Evolutionary conservation across 2,329 filamentous ascomycete species (phyloP), one percentile per base, ranked within the genome.

Genomic region (Hypoxylon sp.): DNA sequence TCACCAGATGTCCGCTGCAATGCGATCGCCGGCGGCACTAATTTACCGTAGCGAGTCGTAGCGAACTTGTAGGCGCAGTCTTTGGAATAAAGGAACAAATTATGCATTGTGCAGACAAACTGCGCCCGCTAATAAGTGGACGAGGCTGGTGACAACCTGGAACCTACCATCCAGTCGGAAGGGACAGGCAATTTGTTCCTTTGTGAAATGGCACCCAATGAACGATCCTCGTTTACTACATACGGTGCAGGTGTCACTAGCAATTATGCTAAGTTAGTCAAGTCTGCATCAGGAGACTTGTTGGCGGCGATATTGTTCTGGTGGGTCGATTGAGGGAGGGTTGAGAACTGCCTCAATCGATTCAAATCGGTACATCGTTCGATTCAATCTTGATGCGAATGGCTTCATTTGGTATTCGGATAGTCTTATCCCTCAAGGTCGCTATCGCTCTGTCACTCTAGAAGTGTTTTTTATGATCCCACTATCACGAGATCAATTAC

Each of bases 1-100:
- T 64, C 62, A 69, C 66, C 63, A 71, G 69, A 69, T 69, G 66
- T 71, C 65, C 66, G 59, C 66, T 64, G 53, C 66, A 66, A 64
- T 69, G 66, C 62, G 68, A 71, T 71, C 68, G 68, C 56, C 65
- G 66, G 59, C 58, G 63, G 58, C 49, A 54, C 64, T 65, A 70
- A 70, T 70, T 68, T 68, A 64, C 68, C 64, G 61, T 67, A 61
- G 64, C 67, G 58, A 63, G 37, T 58, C 33, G 55, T 25, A 27
- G 5, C 25, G 25, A 27, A 27, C 3, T 27, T 27, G 25, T 27
- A 53, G 35, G 5, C 25, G 44, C 46, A 59, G 51, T 25, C 42
- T 56, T 51, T 64, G 56, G 56, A 30, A 67, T 50, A 64, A 58
- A 61, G 64, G 50, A 57, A 70, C 56, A 50, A 59, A 60, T 58